Percentiles rank a stretch among this genome's conserved stretches.
phyloP scores from a whole-genome alignment of 192 early-diverging fungal genomes.

The Helicostylum pulchrum region DNA sequence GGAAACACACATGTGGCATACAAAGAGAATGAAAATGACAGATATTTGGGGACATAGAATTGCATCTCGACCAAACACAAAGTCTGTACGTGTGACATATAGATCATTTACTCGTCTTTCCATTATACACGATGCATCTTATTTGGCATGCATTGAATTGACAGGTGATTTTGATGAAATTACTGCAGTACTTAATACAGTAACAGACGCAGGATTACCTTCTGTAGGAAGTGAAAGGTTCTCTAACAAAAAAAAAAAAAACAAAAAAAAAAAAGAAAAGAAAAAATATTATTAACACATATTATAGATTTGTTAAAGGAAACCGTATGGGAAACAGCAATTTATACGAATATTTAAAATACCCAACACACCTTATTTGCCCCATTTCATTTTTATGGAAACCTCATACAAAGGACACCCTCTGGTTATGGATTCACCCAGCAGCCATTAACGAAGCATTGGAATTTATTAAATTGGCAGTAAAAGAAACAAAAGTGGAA shows the following conservation, averaged over 20 bases:
- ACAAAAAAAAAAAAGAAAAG: too few species aligned
- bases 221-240: constrained; percentile 40
- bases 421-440: constrained; percentile 87
- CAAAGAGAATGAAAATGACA: constrained; percentile 95
- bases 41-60: constrained; percentile 79
- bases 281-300: background rate
- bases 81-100: constrained; percentile 72
- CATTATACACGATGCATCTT: constrained; percentile 86
- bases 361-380: constrained; percentile 61
- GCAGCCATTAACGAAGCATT: constrained; percentile 51
- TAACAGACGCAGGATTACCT: constrained; percentile 61
- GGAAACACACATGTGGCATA: constrained; percentile 98
- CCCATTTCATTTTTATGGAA: constrained; percentile 80
- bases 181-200: constrained; percentile 41
- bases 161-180: constrained; percentile 52
- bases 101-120: constrained; percentile 71
- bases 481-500: background rate
- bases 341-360: constrained; percentile 51
- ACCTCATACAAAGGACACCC: constrained; percentile 27
- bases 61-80: constrained; percentile 82
- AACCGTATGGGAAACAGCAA: constrained; percentile 51
- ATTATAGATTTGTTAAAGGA: constrained; percentile 57
- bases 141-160: constrained; percentile 70
- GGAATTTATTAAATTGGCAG: constrained; percentile 28
- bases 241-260: background rate